A percentile compares a stretch with the other conserved stretches of the same genome.
Evolutionary conservation across 305 asterid genomes (phyloP).

Genomic region (Fraxinus nigra): DNA sequence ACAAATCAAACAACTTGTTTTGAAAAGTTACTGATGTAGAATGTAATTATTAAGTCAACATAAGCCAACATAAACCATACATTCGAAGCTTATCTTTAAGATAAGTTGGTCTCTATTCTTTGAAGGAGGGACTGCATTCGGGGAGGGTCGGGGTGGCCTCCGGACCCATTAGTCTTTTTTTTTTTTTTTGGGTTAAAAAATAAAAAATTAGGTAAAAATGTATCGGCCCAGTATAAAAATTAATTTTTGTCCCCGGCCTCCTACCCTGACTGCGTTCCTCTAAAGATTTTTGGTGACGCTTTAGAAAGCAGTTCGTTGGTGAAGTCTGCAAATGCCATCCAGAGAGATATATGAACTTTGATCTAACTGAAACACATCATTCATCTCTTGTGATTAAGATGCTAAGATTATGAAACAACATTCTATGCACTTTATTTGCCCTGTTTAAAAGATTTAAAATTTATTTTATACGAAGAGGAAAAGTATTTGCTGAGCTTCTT

Average conservation of each 20-base stretch:
- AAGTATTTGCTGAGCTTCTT: not conserved
- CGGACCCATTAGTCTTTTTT: no score
- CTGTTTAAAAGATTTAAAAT: not conserved
- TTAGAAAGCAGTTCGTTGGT: not conserved
- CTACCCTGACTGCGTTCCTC: conserved; percentile 24
- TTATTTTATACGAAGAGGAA: not conserved
- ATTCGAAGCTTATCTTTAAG: not conserved
- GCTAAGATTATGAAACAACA: not conserved
- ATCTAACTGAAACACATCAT: not conserved
- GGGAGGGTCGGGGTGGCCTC: no score
- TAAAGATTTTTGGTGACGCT: conserved; percentile 39
- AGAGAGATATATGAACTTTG: not conserved
- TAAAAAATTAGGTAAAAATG: no score
- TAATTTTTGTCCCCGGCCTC: no score
- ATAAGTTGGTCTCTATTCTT: not conserved
- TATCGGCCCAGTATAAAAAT: no score
- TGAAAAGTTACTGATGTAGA: not conserved
- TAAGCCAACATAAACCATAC: not conserved
- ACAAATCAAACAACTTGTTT: not conserved
- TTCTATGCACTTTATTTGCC: not conserved
- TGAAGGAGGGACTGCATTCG: not conserved
- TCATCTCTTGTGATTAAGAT: not conserved
- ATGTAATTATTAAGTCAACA: not conserved
- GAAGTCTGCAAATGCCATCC: not conserved
- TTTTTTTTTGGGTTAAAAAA: no score